phyloP scores from a whole-genome alignment of 1,139 yeast genomes.

The Hyphopichia wangnamkhiaoensis region DNA sequence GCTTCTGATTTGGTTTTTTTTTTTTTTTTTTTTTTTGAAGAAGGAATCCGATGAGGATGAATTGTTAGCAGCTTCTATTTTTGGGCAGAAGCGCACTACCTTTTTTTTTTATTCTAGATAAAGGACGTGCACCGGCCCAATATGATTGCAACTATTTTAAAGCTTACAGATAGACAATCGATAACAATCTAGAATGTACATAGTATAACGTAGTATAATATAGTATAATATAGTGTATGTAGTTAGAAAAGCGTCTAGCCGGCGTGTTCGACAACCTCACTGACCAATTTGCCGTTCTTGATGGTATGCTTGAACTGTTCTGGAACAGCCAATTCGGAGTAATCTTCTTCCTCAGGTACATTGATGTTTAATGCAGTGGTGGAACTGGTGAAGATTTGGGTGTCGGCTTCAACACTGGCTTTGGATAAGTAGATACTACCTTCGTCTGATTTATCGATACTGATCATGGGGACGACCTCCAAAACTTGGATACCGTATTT shows the following conservation, averaged over 20 bases:
- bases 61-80: no score
- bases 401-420: conserved; percentile 66
- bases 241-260: conserved; percentile 27
- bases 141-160: no score
- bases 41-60: conserved; percentile 1
- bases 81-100: conserved; percentile 3
- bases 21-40: background rate
- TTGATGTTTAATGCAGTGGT: conserved; percentile 84
- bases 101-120: background rate
- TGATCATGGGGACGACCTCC: conserved; percentile 77
- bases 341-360: conserved; percentile 65
- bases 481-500: conserved; percentile 84
- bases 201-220: no score
- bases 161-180: no score
- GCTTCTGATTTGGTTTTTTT: background rate
- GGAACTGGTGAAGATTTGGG: conserved; percentile 71
- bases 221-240: no score
- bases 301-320: conserved; percentile 77
- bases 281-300: conserved; percentile 40
- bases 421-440: conserved; percentile 79
- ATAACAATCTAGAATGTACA: no score
- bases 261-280: conserved; percentile 50
- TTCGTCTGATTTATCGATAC: conserved; percentile 85
- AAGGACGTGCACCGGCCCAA: no score
- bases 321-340: conserved; percentile 77